Evolutionary conservation across 805 yeast genomes (phyloP), one percentile per base, ranked within the genome.

Genomic region (Ogataea ramenticola): DNA sequence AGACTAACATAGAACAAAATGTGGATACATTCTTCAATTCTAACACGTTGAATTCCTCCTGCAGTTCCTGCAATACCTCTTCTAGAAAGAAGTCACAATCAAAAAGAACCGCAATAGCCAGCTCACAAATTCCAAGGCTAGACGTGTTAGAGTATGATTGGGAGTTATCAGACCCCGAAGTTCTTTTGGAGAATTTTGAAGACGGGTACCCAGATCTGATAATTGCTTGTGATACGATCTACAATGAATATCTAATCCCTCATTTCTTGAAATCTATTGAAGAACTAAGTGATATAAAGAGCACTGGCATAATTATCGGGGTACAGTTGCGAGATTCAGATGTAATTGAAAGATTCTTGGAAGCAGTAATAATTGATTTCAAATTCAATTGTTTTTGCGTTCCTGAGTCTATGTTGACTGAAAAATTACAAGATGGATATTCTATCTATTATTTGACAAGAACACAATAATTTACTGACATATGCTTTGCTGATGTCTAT

Each of bases 191-290:
- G 14, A 37, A 31, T 4, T 41, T 48, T 26, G 47, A 50, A 20
- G 29, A 27, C 0, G 36, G 34, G 1, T 41, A 36, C 1, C 75
- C 77, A 0, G 82, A 75, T 46, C 60, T 68, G 36, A 63, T 82
- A 5, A 53, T 82, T 10, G 84, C 85, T 0, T 77, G 82, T 51
- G 89, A 82, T 54, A 75, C 86, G 6, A 69, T 82, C 3, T 82
- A 82, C 61, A 82, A 82, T 52, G 82, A 77, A 43, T 80, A 64
- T 49, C 59, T 82, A 36, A 69, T 80, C 3, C 72, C 71, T 0
- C 70, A 61, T 44, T 71, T 82, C 46, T 59, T 80, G 15, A 55
- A 58, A 6, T 67, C 85, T 0, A 33, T 78, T 20, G 53, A 56
- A 21, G 42, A 46, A 22, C 47, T 76, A 20, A 12, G 8, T 7